Conservation (phyloP, 495 filamentous ascomycete species). For the Penicillium taxi region DNA sequence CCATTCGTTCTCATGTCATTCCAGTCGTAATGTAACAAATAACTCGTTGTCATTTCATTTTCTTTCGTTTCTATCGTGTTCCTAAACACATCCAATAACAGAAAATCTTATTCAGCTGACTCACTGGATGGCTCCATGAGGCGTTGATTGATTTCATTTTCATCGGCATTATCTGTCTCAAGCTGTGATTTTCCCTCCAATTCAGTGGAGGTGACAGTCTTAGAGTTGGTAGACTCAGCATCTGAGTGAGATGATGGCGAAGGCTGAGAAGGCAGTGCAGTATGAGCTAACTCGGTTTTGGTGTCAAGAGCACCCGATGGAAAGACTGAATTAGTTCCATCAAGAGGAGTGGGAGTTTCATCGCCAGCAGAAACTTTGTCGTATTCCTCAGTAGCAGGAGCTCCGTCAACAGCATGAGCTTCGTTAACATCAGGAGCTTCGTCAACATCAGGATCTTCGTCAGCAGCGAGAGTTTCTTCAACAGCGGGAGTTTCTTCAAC, state of each 20-base stretch:
- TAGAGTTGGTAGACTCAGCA: neutral
- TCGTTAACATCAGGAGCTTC: no score
- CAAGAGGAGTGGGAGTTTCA: neutral
- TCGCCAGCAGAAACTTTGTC: neutral
- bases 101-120: neutral
- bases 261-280: neutral
- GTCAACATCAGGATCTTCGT: no score
- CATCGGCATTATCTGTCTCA: neutral
- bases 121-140: neutral
- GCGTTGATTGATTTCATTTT: neutral
- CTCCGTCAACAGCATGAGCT: no score
- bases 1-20: slow-evolving; percentile 18
- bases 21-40: slow-evolving; percentile 14
- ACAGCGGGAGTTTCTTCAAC: no score
- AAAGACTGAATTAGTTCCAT: no score
- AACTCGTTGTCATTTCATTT: neutral
- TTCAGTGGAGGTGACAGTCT: neutral
- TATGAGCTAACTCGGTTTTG: neutral
- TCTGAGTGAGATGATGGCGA: neutral
- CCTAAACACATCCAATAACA: neutral
- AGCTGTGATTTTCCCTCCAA: neutral
- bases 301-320: neutral
- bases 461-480: no score
- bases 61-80: neutral
- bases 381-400: neutral